phyloP scores from a whole-genome alignment of 306 rosid species.

The Hippophae rhamnoides region DNA sequence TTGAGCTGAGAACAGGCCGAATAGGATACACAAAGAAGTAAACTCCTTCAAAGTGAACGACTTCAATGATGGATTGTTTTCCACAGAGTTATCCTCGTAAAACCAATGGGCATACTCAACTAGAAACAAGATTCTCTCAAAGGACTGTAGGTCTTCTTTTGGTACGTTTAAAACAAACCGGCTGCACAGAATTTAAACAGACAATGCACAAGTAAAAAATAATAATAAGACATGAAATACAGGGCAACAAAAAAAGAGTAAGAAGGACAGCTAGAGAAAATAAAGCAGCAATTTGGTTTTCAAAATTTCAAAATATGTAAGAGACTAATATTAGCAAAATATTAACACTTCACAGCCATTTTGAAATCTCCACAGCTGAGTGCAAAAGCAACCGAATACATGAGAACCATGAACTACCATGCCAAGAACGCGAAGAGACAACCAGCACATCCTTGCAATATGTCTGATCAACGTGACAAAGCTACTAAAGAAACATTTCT shows the following conservation, averaged over 20 bases:
- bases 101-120: constrained; percentile 99
- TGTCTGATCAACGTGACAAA: background rate
- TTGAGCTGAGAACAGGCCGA: background rate
- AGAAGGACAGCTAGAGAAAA: background rate
- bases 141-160: constrained; percentile 91
- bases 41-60: constrained; percentile 89
- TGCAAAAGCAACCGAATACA: background rate
- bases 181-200: constrained; percentile 36
- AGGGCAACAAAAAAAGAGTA: background rate
- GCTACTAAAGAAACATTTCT: background rate
- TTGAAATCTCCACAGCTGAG: background rate
- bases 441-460: background rate
- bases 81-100: constrained; percentile 96
- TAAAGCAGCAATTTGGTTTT: background rate
- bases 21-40: constrained; percentile 83
- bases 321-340: background rate
- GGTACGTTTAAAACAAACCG: constrained; percentile 96
- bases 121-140: constrained; percentile 88
- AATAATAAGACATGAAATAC: background rate
- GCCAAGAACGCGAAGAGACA: background rate
- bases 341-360: background rate
- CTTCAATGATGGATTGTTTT: constrained; percentile 83
- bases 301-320: background rate
- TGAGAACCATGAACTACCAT: background rate
- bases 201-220: background rate